Conservation (phyloP, 768 basidiomycete genomes). For the Amanita fuliginea region DNA sequence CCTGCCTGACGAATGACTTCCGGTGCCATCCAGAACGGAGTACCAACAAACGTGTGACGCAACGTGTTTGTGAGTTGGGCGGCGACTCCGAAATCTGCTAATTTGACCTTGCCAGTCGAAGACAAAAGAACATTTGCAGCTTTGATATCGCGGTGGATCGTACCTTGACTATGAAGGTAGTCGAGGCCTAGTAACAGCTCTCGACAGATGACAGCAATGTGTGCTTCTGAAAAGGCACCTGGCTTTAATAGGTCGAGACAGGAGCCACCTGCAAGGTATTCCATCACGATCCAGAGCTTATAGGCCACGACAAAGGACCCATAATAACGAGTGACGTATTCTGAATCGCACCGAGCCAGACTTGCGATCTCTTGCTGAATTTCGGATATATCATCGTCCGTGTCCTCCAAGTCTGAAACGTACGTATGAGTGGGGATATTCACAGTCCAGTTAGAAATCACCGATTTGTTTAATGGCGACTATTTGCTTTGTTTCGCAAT, state of each 20-base stretch:
- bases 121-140: constrained; percentile 93
- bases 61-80: constrained; percentile 92
- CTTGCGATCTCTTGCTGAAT: constrained; percentile 98
- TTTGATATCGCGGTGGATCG: constrained; percentile 98
- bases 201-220: constrained; percentile 91
- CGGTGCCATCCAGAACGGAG: constrained; percentile 98
- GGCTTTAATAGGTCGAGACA: constrained; percentile 94
- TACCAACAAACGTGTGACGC: constrained; percentile 95
- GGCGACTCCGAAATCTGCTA: constrained; percentile 98
- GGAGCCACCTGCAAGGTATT: constrained; percentile 97
- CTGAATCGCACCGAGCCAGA: constrained; percentile 90
- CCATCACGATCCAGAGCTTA: constrained; percentile 99
- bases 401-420: constrained; percentile 84
- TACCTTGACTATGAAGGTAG: constrained; percentile 92
- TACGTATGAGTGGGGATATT: constrained; percentile 6
- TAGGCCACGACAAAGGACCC: constrained; percentile 95
- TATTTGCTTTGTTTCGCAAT: constrained; percentile 87
- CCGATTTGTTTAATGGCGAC: constrained; percentile 99
- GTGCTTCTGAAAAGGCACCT: constrained; percentile 81
- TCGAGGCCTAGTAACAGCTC: constrained; percentile 90
- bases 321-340: constrained; percentile 94
- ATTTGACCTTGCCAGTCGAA: constrained; percentile 86
- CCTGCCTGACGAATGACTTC: constrained; percentile 97
- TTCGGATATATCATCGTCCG: constrained; percentile 97
- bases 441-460: constrained; percentile 16